Conservation (phyloP, 2,329 filamentous ascomycete species). For the Xylariales sp. region DNA sequence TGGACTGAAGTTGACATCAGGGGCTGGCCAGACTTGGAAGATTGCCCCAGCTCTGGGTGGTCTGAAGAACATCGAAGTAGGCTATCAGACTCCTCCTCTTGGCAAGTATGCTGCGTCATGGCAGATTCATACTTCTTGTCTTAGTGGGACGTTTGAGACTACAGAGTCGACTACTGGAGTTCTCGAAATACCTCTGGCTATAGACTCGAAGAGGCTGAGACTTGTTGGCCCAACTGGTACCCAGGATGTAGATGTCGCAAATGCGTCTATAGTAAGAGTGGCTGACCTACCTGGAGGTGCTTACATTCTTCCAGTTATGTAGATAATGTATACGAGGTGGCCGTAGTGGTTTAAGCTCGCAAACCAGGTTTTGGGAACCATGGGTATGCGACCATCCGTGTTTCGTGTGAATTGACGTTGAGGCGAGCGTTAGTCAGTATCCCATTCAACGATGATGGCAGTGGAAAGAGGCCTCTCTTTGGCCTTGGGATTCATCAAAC, state of each 20-base stretch:
- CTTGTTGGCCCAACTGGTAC: neutral
- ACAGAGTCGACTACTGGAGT: neutral
- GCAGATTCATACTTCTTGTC: conserved; percentile 27
- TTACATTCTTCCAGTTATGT: too few species aligned
- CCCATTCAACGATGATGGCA: too few species aligned
- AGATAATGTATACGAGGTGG: too few species aligned
- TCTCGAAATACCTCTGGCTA: neutral
- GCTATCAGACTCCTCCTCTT: conserved; percentile 3
- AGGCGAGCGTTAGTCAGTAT: too few species aligned
- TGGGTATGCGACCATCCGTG: too few species aligned
- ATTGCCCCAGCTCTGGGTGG: conserved; percentile 3
- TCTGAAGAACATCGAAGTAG: neutral
- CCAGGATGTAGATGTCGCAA: neutral
- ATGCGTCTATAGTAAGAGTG: neutral
- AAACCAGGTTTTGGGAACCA: too few species aligned
- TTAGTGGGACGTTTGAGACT: conserved; percentile 29
- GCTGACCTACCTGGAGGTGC: conserved; percentile 1
- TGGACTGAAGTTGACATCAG: neutral
- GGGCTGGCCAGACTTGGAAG: conserved; percentile 5
- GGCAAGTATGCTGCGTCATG: conserved; percentile 14
- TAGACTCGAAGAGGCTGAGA: neutral
- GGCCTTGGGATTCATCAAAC: too few species aligned
- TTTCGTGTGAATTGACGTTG: too few species aligned
- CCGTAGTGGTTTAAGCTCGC: too few species aligned
- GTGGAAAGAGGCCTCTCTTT: too few species aligned